Percentiles rank a stretch among this genome's conserved stretches.
phyloP scores from a whole-genome alignment of 192 early-diverging fungal genomes.

The Hyaloraphidium curvatum region DNA sequence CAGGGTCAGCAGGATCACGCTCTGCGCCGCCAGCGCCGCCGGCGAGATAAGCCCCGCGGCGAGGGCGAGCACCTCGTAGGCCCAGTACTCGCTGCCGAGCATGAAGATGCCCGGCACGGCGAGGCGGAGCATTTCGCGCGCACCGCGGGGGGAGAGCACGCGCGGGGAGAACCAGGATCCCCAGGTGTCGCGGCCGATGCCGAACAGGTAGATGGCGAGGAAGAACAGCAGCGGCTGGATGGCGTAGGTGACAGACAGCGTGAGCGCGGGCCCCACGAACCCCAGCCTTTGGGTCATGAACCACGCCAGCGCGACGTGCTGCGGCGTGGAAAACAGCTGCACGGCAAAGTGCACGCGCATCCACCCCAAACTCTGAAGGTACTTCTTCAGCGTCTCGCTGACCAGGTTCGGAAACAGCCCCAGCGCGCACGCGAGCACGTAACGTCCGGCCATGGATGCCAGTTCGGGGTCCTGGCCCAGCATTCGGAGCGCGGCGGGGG shows the following conservation, averaged over 20 bases:
- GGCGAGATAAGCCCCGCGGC: background rate
- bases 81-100: slow-evolving; percentile 1
- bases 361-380: background rate
- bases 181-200: too few species aligned
- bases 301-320: background rate
- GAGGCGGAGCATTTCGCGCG: background rate
- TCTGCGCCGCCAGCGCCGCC: background rate
- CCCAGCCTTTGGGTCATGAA: background rate
- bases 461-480: slow-evolving; percentile 2
- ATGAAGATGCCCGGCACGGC: background rate
- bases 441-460: background rate
- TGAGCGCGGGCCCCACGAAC: background rate
- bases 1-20: background rate
- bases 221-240: background rate
- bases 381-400: background rate
- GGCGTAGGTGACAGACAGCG: background rate
- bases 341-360: background rate
- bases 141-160: too few species aligned
- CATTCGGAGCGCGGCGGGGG: background rate
- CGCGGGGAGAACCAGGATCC: too few species aligned
- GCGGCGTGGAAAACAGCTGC: background rate
- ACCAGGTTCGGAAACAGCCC: background rate
- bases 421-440: background rate
- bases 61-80: slow-evolving; percentile 1
- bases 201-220: too few species aligned